These are phyloP conservation scores for Ascochyta viciae-villosae DNA, from an alignment of 2,329 filamentous ascomycete genomes.

Conservation along the genomic window DNA sequence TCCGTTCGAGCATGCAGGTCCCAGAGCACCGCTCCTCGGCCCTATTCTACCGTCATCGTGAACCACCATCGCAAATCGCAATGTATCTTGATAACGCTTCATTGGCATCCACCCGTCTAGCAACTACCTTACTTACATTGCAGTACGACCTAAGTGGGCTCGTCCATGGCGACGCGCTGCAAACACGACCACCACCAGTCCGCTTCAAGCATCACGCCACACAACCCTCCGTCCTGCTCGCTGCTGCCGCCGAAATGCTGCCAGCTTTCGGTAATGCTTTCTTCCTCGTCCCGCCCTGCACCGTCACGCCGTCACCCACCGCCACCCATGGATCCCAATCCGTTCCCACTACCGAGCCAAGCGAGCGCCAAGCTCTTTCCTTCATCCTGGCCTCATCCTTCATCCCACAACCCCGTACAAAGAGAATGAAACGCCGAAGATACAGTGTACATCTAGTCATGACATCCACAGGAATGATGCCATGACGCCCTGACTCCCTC, in stretches of 20 bases:
- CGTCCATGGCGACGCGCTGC: background rate
- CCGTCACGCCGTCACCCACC: background rate
- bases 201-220: constrained; percentile 10
- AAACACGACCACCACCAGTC: background rate
- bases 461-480: constrained; percentile 4
- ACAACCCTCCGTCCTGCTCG: background rate
- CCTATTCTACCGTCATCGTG: constrained; percentile 2
- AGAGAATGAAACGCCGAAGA: background rate
- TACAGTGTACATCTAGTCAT: constrained; percentile 2
- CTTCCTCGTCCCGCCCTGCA: constrained; percentile 9
- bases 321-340: constrained; percentile 4
- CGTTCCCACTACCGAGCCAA: constrained; percentile 8
- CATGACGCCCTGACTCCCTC: constrained; percentile 4
- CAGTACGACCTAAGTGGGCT: constrained; percentile 9
- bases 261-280: constrained; percentile 8
- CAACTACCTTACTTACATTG: background rate
- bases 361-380: constrained; percentile 13
- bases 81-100: constrained; percentile 14
- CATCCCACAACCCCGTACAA: constrained; percentile 5
- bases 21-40: constrained; percentile 2
- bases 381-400: constrained; percentile 2
- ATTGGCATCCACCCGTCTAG: constrained; percentile 6
- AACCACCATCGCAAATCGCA: constrained; percentile 15
- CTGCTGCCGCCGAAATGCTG: constrained; percentile 4
- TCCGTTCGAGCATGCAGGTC: constrained; percentile 1